Evolutionary conservation across 768 basidiomycete genomes (phyloP).

Genomic region (Tremella yokohamensis): DNA sequence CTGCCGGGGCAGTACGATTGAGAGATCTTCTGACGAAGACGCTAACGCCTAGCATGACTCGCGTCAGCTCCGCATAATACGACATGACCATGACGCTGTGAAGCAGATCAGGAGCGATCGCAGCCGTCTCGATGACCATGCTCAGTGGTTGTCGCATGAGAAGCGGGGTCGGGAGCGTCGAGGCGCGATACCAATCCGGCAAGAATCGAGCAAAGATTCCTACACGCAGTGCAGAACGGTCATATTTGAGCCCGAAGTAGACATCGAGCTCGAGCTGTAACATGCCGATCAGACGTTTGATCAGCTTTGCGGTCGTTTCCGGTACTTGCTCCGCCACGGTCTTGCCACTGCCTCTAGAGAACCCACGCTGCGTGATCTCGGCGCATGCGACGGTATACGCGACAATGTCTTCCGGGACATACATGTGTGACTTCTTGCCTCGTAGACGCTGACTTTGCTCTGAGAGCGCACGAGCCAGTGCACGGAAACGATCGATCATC

Average conservation of each 20-base stretch:
- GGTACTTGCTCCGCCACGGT: conserved; percentile 70
- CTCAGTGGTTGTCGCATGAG: conserved; percentile 87
- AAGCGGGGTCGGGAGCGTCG: conserved; percentile 76
- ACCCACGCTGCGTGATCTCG: conserved; percentile 75
- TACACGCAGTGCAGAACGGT: conserved; percentile 42
- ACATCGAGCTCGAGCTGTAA: conserved; percentile 53
- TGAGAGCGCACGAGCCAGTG: conserved; percentile 71
- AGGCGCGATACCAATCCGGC: conserved; percentile 87
- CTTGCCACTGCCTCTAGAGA: conserved; percentile 52
- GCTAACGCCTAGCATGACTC: conserved; percentile 71
- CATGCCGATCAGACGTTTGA: conserved; percentile 70
- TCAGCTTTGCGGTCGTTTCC: conserved; percentile 70
- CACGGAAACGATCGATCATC: conserved; percentile 84
- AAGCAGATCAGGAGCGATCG: conserved; percentile 82
- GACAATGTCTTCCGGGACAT: conserved; percentile 84
- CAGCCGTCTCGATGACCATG: conserved; percentile 82
- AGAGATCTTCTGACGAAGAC: conserved; percentile 35
- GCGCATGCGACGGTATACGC: conserved; percentile 80
- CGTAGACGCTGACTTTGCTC: conserved; percentile 79
- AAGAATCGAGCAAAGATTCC: conserved; percentile 77
- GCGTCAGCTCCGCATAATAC: conserved; percentile 85
- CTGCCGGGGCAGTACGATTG: conserved; percentile 1
- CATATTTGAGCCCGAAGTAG: conserved; percentile 36
- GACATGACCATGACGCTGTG: conserved; percentile 80
- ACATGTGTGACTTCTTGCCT: conserved; percentile 74